Evolutionary conservation across 2,329 filamentous ascomycete genomes (phyloP).

Genomic region (Coniochaeta ligniaria): DNA sequence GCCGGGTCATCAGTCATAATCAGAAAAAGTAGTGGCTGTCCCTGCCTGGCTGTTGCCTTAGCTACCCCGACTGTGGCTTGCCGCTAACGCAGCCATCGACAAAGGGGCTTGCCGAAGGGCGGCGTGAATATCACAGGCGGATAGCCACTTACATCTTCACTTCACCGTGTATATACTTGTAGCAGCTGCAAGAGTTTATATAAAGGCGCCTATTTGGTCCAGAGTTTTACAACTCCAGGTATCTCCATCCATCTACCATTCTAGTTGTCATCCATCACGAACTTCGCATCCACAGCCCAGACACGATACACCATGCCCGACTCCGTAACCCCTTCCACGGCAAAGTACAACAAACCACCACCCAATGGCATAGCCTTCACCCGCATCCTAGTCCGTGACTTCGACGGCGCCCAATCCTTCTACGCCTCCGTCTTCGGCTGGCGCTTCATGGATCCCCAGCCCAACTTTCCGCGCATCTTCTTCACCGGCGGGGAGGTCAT

Average conservation of each 20-base stretch:
- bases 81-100: background rate
- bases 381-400: background rate
- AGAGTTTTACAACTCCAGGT: background rate
- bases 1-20: background rate
- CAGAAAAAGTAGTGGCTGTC: background rate
- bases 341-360: background rate
- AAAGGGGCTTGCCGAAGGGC: background rate
- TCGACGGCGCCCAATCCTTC: background rate
- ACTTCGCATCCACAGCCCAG: too few relatives aligned
- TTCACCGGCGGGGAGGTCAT: background rate
- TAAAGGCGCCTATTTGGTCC: background rate
- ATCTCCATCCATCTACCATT: background rate
- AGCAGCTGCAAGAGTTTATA: background rate
- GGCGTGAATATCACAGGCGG: background rate
- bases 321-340: background rate
- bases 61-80: background rate
- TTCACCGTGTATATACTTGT: background rate
- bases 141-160: background rate
- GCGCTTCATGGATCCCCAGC: background rate
- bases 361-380: background rate
- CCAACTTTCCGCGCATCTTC: background rate
- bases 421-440: background rate
- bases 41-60: background rate
- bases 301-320: background rate
- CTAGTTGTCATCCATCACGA: background rate